Evolutionary conservation across 1,139 yeast genomes (phyloP), one percentile per base, ranked within the genome.

Genomic region (Sugiyamaella sp.): DNA sequence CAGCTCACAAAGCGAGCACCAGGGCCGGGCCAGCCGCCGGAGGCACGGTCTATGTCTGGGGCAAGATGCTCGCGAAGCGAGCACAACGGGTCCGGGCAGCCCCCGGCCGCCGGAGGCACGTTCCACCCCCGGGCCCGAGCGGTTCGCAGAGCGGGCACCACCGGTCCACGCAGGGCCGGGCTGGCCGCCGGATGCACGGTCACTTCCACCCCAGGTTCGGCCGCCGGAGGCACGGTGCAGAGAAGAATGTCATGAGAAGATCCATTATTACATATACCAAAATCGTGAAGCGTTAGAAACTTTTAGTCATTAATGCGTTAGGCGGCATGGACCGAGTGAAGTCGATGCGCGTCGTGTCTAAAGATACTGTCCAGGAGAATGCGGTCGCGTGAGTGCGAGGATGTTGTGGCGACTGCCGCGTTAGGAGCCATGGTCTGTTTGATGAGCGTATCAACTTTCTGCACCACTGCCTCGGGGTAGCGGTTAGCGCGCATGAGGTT

Each of bases 381-480:
- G n/a, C 49, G 24, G 14, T 37, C 45, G n/a, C 40, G 14, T 8
- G 35, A 29, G 35, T n/a, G n/a, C n/a, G n/a, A 14, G 29, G 29
- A 10, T 24, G 29, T 24, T 24, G 29, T n/a, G n/a, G n/a, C n/a
- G n/a, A n/a, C n/a, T n/a, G n/a, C n/a, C n/a, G 35, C 35, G 35
- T 29, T 29, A 14, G 29, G 29, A 10, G 29, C 29, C 5, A 6
- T 29, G 35, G 35, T 29, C 14, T 29, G 35, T 29, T 29, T 29
- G 35, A 63, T 49, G 9, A 63, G 52, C 10, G 50, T 32, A 21
- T 55, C 55, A 20, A 66, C 67, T 51, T 65, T 64, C 33, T 61
- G 60, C 10, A 71, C 56, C 3, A 68, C 73, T 2, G 71, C 66
- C 20, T 59, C 64, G 4, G 72, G 72, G 45, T 67, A 70, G 9